phyloP scores from a whole-genome alignment of 164 flowering plant genomes.

The Santalum album region DNA sequence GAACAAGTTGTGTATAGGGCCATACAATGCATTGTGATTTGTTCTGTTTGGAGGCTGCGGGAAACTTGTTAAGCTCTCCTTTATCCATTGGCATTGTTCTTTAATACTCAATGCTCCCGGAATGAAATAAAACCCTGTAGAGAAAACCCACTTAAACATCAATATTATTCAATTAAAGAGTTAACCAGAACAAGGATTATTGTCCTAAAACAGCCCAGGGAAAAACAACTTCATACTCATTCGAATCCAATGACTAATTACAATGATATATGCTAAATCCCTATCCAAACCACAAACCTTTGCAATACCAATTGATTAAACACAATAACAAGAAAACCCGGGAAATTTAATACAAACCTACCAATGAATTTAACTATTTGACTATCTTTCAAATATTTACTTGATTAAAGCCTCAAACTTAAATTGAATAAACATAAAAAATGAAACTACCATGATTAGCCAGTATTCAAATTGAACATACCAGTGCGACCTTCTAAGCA shows the following conservation, averaged over 20 bases:
- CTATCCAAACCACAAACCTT: too few relatives aligned
- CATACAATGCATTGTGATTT: slow-evolving; percentile 79
- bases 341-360: too few relatives aligned
- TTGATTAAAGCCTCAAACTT: neutral
- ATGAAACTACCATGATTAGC: neutral
- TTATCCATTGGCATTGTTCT: slow-evolving; percentile 79
- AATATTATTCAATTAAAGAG: neutral
- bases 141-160: neutral
- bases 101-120: slow-evolving; percentile 75
- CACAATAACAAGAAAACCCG: too few relatives aligned
- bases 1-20: slow-evolving; percentile 58
- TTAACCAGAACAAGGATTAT: neutral
- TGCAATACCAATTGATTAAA: too few relatives aligned
- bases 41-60: slow-evolving; percentile 97
- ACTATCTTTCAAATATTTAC: too few relatives aligned
- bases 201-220: too few relatives aligned
- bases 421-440: too few relatives aligned
- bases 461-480: slow-evolving; percentile 13
- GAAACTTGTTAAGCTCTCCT: slow-evolving; percentile 68
- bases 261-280: too few relatives aligned
- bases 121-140: slow-evolving; percentile 82
- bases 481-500: slow-evolving; percentile 69
- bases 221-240: too few relatives aligned
- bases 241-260: too few relatives aligned
- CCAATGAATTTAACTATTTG: too few relatives aligned